phyloP scores from a whole-genome alignment of 2,329 filamentous ascomycete species.

The Fusarium veterinarium region DNA sequence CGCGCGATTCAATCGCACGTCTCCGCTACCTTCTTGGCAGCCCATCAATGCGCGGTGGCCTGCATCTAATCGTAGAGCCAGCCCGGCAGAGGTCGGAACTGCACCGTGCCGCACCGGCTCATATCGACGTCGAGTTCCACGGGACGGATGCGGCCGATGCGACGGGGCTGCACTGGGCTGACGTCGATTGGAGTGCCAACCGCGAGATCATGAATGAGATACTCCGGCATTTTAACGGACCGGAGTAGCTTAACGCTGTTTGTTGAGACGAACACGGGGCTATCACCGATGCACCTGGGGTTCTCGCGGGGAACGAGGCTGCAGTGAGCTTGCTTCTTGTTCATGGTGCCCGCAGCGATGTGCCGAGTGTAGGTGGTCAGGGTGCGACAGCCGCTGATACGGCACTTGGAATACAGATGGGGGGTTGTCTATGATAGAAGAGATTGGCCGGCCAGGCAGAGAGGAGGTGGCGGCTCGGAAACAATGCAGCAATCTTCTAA shows the following conservation, averaged over 20 bases:
- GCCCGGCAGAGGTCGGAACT: background rate
- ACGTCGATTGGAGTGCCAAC: background rate
- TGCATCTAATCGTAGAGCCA: background rate
- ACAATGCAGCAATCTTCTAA: too few relatives aligned
- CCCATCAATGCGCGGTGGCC: too few relatives aligned
- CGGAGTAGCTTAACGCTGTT: background rate
- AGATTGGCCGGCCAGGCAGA: too few relatives aligned
- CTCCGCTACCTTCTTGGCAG: background rate
- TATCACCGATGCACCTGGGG: background rate
- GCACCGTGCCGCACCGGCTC: background rate
- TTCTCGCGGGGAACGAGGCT: background rate
- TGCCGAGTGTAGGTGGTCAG: background rate
- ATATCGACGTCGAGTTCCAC: background rate
- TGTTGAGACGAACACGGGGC: background rate
- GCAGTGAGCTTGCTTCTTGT: background rate
- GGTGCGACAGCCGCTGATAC: background rate
- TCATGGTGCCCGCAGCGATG: background rate
- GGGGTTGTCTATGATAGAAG: too few relatives aligned
- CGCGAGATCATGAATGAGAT: background rate
- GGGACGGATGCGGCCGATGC: background rate
- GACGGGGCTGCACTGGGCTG: background rate
- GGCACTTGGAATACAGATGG: background rate
- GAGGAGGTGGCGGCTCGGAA: too few relatives aligned
- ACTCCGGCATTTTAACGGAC: fast-evolving
- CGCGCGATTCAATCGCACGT: background rate